Evolutionary conservation across 2,329 filamentous ascomycete species (phyloP), one percentile per base, ranked within the genome.

Genomic region (Aspergillus felis): DNA sequence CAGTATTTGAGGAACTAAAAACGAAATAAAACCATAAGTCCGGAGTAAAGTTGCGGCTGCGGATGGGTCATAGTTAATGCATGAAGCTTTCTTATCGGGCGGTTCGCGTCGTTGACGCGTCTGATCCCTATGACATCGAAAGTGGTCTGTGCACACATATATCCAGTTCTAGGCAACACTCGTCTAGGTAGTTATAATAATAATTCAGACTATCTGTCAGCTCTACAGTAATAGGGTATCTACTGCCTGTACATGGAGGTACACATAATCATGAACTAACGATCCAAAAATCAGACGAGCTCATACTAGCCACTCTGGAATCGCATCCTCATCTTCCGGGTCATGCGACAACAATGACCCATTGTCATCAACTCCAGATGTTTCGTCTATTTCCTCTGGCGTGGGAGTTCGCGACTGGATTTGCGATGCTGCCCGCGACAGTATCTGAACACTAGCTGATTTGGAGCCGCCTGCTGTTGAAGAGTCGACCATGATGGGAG

Each of bases 321-420:
- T 84, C 2, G 84, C 84, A 67, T 87, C 84, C 51, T 86, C 83
- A 63, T 87, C 85, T 32, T 87, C 85, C 0, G 85, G 84, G 64
- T 87, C 85, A 63, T 87, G 81, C 1, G 84, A 83, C 7, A 84
- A 71, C 50, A 86, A 66, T 4, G 82, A 85, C 0, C 77, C 79
- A 44, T 74, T 69, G 41, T 84, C 80, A 20, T 76, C 70, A 47
- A 65, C 71, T 55, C 67, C 70, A 25, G 67, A 67, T 44, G 69
- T 67, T 29, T 64, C 62, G 17, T 61, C 57, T 22, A 57, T 50
- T 14, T 59, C 29, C 29, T 66, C 60, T 1, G 60, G 58, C 12
- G 59, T 56, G 8, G 50, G 54, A 22, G 54, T 58, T 24, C 10
- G 60, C 9, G 64, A 57, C n/a, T 56, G 48, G 4, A 28, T 42